Conservation (phyloP, 805 yeast species). For the Komagataella phaffii region DNA sequence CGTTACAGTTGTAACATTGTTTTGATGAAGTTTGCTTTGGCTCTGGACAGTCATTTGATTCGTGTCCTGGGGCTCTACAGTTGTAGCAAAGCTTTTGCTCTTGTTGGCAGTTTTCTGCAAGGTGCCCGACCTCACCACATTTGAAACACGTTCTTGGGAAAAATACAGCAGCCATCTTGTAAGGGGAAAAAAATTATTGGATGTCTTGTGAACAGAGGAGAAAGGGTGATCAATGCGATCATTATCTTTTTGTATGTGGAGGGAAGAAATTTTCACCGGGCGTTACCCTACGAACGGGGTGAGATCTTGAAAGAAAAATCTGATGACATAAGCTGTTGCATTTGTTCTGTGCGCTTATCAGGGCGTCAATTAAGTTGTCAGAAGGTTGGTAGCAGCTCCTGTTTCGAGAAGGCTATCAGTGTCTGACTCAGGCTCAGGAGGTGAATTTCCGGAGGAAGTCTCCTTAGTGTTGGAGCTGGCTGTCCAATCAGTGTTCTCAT, state of each 20-base stretch:
- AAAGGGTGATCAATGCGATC: not conserved
- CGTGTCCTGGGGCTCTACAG: constrained; percentile 85
- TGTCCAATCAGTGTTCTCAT: constrained; percentile 3
- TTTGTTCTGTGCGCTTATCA: too few species aligned
- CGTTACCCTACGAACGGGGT: constrained; percentile 1
- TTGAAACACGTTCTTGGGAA: constrained; percentile 64
- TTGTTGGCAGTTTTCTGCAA: constrained; percentile 80
- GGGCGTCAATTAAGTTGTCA: not conserved
- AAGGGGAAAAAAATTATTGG: not conserved
- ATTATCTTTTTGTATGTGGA: not conserved
- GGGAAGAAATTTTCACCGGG: not conserved
- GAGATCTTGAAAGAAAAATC: not conserved
- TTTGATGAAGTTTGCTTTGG: constrained; percentile 71
- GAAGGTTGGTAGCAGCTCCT: not conserved
- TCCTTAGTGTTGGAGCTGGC: constrained; percentile 1
- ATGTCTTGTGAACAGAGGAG: not conserved
- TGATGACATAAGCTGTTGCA: not conserved
- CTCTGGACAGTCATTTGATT: constrained; percentile 76
- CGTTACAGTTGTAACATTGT: constrained; percentile 90
- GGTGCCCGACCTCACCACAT: constrained; percentile 86
- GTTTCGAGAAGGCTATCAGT: not conserved
- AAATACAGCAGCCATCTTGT: not conserved
- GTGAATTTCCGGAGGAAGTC: not conserved
- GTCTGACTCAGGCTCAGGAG: not conserved
- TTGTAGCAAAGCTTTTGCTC: constrained; percentile 83